Conservation (phyloP, 2,329 filamentous ascomycete species). For the Fusarium proliferatum region DNA sequence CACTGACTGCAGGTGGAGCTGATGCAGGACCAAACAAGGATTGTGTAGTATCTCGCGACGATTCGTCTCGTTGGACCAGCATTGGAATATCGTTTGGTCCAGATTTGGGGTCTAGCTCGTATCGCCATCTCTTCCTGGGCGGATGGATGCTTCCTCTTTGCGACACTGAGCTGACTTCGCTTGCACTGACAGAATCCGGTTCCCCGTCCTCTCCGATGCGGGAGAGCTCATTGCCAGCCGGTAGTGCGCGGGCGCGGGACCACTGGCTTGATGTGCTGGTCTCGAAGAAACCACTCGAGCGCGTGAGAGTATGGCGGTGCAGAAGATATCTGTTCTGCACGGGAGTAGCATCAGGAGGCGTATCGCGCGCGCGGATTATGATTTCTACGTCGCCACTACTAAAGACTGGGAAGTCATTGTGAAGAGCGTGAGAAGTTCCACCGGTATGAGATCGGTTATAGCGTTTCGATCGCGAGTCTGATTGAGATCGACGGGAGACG, state of each 20-base stretch:
- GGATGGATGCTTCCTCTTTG: slow-evolving; percentile 16
- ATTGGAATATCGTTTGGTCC: slow-evolving; percentile 84
- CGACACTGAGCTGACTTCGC: slow-evolving; percentile 37
- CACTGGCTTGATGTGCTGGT: slow-evolving; percentile 84
- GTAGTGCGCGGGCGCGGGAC: slow-evolving; percentile 54
- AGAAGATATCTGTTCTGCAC: slow-evolving; percentile 84
- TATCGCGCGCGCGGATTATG: slow-evolving; percentile 70
- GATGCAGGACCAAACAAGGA: slow-evolving; percentile 50
- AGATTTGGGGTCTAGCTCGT: slow-evolving; percentile 83
- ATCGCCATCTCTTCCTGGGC: slow-evolving; percentile 77
- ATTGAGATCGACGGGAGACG: slow-evolving; percentile 70
- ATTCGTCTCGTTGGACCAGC: slow-evolving; percentile 80
- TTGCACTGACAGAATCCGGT: slow-evolving; percentile 35
- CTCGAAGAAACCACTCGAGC: slow-evolving; percentile 95
- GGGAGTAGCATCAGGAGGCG: slow-evolving; percentile 28
- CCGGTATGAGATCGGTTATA: slow-evolving; percentile 86
- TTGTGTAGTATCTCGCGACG: slow-evolving; percentile 33
- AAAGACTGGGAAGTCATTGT: slow-evolving; percentile 95
- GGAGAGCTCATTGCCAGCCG: slow-evolving; percentile 59
- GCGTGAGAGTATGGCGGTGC: slow-evolving; percentile 85
- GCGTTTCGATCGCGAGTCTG: slow-evolving; percentile 70
- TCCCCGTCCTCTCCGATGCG: slow-evolving; percentile 61
- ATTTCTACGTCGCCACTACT: slow-evolving; percentile 95
- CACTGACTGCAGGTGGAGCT: slow-evolving; percentile 34
- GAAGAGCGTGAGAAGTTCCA: slow-evolving; percentile 73